Evolutionary conservation across 2,329 filamentous ascomycete species (phyloP).

Genomic region (Alternaria sp.): DNA sequence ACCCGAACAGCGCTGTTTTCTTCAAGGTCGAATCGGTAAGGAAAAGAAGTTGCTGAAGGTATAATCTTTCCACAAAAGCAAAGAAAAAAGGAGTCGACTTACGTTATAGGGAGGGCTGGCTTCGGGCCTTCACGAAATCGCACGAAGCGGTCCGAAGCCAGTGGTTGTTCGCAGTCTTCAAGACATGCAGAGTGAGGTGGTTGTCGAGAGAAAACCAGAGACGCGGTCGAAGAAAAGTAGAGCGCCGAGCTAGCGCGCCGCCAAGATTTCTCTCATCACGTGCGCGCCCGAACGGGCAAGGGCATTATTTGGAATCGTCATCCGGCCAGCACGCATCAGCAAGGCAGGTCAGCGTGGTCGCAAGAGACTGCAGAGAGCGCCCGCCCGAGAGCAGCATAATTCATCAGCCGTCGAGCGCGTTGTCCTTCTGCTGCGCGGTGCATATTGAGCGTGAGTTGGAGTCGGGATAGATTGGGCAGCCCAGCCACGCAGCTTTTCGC

Average conservation of each 20-base stretch:
- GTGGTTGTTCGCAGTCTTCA: conserved; percentile 1
- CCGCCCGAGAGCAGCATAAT: background rate
- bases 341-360: background rate
- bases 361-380: background rate
- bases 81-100: conserved; percentile 14
- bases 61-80: conserved; percentile 69
- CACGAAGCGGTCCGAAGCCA: conserved; percentile 11
- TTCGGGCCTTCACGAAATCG: background rate
- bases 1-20: conserved; percentile 72
- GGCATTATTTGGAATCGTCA: conserved; percentile 17
- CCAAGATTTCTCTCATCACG: conserved; percentile 15
- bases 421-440: background rate
- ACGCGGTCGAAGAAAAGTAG: conserved; percentile 29
- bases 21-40: conserved; percentile 88
- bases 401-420: background rate
- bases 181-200: background rate
- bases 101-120: conserved; percentile 8
- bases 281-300: conserved; percentile 10
- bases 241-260: conserved; percentile 20
- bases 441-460: conserved; percentile 2
- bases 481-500: conserved; percentile 32
- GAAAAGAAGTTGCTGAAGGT: conserved; percentile 82
- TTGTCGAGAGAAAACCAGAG: conserved; percentile 14
- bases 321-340: background rate
- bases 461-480: conserved; percentile 21